Evolutionary conservation across 306 rosid genomes (phyloP).

Genomic region (Dalbergia oliveri): DNA sequence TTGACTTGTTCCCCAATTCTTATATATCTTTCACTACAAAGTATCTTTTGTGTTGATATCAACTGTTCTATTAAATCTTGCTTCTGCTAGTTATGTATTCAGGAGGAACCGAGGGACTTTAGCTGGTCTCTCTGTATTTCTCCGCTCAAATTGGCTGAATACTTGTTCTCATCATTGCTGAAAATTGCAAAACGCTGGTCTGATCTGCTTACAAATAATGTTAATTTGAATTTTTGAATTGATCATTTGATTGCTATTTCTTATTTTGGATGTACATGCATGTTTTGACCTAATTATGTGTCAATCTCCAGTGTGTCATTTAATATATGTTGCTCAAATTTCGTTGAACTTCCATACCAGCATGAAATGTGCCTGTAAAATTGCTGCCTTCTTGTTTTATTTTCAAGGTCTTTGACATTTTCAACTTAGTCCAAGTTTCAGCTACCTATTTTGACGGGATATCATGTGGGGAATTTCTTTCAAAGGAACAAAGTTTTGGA

Average conservation of each 20-base stretch:
- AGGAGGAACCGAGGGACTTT: background rate
- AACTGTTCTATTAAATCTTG: background rate
- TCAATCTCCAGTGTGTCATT: background rate
- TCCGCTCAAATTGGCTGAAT: too few relatives aligned
- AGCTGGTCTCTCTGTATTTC: background rate
- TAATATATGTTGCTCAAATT: slow-evolving; percentile 17
- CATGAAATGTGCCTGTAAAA: background rate
- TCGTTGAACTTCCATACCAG: background rate
- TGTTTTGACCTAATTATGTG: background rate
- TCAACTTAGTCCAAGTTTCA: background rate
- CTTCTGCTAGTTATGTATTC: background rate
- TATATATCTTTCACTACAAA: background rate
- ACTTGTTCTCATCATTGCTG: too few relatives aligned
- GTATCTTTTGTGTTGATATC: slow-evolving; percentile 29
- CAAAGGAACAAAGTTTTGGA: background rate
- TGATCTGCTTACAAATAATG: slow-evolving; percentile 19
- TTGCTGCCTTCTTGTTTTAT: background rate
- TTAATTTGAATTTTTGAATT: background rate
- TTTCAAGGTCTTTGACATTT: background rate
- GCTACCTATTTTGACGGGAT: slow-evolving; percentile 5
- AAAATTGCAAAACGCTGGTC: background rate
- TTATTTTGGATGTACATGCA: slow-evolving; percentile 21
- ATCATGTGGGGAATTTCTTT: background rate
- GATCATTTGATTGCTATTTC: slow-evolving; percentile 2
- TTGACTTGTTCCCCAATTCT: slow-evolving; percentile 17